Base-by-base conservation (phyloP, 148 eudicot genomes). In the Vaccinium vitisidaea region DNA sequence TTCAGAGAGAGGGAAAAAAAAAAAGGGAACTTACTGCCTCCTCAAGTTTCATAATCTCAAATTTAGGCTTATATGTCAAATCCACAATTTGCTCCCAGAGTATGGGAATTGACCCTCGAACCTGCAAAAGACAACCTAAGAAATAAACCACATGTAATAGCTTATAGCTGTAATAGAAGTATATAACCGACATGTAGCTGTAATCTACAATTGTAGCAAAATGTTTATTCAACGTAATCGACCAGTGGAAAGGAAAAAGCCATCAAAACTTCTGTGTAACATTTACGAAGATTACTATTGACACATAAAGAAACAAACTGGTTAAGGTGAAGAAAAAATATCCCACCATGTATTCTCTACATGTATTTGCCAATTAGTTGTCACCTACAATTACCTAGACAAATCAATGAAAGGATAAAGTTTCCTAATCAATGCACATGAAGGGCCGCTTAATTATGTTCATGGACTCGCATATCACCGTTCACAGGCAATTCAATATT, bases 71-170 rank as follows among this genome's bases (percentile, higher is more conserved):
- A 85, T 97, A 97, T 53, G 95, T 91, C 88, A 97, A 89, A 88
- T 97, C 95, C 88, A 97, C 99, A 94, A 97, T 92, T 82, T 97
- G 99, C 85, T 97, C 95, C 99, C 99, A 97, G 5, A 92, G 87
- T 79, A 97, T 93, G 19, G 99, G 99, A 85, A 97, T 97, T 81
- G 98, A 97, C 23, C 99, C 99, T 87, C 98, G 94, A 46, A 94
- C 90, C 99, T 97, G 89, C 86, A 91, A 83, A 85, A n/a, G 75
- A n/a, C 71, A 87, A 86, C 30, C 56, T 32, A 84, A 74, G 52
- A 55, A 81, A 30, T 79, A 70, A 82, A 61, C 85, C 82, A 58
- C 30, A 39, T 12, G 46, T 46, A 19, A 67, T 54, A 19, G 78
- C 16, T 46, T 14, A 67, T 54, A 19, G 78, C 16, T 76, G 61